These are phyloP conservation scores for Pezicula neosporulosa DNA, from an alignment of 2,329 filamentous ascomycete species.

Conservation along the genomic window DNA sequence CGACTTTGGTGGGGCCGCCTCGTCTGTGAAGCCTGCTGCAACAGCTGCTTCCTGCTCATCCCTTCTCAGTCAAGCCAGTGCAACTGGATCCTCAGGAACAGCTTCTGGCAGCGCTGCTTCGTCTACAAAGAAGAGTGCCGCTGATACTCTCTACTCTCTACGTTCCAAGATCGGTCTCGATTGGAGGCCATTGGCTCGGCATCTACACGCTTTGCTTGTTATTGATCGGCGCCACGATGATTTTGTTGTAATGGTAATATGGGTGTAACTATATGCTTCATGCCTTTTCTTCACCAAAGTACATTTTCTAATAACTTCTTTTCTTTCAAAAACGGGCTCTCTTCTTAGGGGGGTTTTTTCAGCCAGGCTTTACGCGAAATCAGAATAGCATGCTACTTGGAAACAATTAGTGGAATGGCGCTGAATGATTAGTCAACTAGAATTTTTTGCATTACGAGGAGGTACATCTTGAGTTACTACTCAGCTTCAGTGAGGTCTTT, in stretches of 20 bases:
- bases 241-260: background rate
- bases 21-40: slow-evolving; percentile 43
- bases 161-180: background rate
- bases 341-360: no score
- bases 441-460: no score
- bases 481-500: no score
- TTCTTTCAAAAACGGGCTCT: no score
- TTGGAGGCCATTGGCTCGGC: background rate
- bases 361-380: no score
- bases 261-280: background rate
- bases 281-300: background rate
- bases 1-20: slow-evolving; percentile 65
- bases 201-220: background rate
- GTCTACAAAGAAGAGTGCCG: slow-evolving; percentile 22
- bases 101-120: slow-evolving; percentile 4
- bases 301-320: background rate
- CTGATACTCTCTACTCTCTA: slow-evolving; percentile 6
- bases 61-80: slow-evolving; percentile 23
- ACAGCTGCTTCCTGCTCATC: slow-evolving; percentile 54
- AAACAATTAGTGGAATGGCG: no score
- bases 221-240: slow-evolving; percentile 8
- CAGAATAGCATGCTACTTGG: no score
- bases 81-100: background rate
- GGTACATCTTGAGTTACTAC: no score
- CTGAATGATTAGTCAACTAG: no score